phyloP scores from a whole-genome alignment of 257 asterid genomes.

The Capsicum pubescens region DNA sequence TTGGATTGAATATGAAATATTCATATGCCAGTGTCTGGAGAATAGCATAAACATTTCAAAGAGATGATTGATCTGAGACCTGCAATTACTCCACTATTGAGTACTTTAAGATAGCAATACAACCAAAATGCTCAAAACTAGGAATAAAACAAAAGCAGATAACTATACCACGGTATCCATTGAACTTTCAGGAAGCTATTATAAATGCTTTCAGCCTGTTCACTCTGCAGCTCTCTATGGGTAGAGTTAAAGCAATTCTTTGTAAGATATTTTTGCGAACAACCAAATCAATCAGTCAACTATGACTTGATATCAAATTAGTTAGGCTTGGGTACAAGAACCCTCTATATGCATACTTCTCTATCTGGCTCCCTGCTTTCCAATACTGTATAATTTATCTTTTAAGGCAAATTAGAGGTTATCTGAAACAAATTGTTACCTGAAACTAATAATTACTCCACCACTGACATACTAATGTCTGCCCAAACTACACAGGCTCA shows the following conservation, averaged over 20 bases:
- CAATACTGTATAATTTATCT: background rate
- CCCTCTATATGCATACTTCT: background rate
- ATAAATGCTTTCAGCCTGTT: background rate
- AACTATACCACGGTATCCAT: background rate
- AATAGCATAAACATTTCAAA: slow-evolving; percentile 21
- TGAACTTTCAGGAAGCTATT: slow-evolving; percentile 9
- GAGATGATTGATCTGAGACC: background rate
- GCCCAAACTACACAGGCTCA: background rate
- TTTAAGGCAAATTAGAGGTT: background rate
- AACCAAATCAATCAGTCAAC: slow-evolving; percentile 2
- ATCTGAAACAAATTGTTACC: background rate
- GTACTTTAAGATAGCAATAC: background rate
- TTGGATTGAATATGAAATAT: slow-evolving; percentile 7
- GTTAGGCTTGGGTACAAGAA: background rate
- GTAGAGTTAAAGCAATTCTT: background rate
- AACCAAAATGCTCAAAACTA: slow-evolving; percentile 10
- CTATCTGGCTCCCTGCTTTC: background rate
- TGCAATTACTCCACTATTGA: background rate
- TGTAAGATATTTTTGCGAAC: background rate
- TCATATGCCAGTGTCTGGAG: slow-evolving; percentile 2
- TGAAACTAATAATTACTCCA: background rate
- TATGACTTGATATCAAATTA: background rate
- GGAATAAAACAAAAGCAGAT: background rate
- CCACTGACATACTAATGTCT: background rate
- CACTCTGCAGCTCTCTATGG: background rate